These are phyloP conservation scores for Lichtheimia hyalospora DNA, from an alignment of 371 early-diverging fungal genomes.

Conservation along the genomic window DNA sequence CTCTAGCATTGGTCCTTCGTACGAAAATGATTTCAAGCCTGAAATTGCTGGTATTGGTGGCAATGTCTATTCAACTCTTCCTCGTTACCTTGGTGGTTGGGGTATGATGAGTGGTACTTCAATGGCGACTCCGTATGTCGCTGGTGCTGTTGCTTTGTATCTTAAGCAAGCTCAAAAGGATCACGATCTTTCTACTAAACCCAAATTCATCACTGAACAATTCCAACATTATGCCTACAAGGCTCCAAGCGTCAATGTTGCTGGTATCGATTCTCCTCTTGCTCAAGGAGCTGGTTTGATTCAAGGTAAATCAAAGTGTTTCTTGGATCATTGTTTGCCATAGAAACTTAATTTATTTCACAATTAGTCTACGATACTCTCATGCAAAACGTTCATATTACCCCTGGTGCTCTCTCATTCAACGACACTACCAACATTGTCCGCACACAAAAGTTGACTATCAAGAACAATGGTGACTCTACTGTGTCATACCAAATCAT, in stretches of 20 bases:
- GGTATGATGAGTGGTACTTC: conserved; percentile 62
- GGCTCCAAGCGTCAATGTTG: conserved; percentile 26
- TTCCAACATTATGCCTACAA: conserved; percentile 50
- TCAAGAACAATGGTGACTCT: conserved; percentile 58
- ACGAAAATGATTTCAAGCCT: conserved; percentile 40
- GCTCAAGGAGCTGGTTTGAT: conserved; percentile 74
- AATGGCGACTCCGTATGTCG: conserved; percentile 74
- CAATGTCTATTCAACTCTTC: conserved; percentile 64
- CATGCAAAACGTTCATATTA: conserved; percentile 41
- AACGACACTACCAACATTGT: conserved; percentile 57
- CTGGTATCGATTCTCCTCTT: conserved; percentile 27
- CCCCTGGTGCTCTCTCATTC: conserved; percentile 62
- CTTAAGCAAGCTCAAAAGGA: conserved; percentile 30
- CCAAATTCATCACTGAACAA: conserved; percentile 23
- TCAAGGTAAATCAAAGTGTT: conserved; percentile 27
- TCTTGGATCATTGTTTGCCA: not conserved
- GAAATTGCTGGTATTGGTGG: conserved; percentile 69
- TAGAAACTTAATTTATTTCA: not conserved
- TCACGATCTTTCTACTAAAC: conserved; percentile 7
- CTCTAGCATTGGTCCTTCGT: conserved; percentile 44
- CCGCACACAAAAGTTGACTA: conserved; percentile 39
- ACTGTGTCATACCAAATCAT: conserved; percentile 47
- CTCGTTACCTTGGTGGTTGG: conserved; percentile 43
- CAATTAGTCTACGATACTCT: conserved; percentile 51
- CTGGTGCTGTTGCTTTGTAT: conserved; percentile 64